These are phyloP conservation scores for Suhomyces prunicola DNA, from an alignment of 805 yeast species.

Conservation along the genomic window DNA sequence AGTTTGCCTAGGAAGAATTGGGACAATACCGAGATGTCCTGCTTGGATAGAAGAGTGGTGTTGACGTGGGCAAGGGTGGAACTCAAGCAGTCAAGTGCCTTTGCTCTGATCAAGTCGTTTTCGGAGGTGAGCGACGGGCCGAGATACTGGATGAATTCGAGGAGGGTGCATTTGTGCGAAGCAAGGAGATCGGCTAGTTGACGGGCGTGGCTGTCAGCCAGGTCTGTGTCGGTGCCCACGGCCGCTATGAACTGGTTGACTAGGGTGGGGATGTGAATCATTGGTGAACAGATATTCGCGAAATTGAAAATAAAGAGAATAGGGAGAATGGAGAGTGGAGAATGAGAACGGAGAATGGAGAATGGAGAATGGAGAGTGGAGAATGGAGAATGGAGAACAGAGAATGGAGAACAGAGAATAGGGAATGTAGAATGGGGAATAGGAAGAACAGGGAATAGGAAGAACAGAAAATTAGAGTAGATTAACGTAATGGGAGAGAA, in stretches of 20 bases:
- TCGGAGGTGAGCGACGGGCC: slow-evolving; percentile 66
- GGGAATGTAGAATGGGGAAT: too few relatives aligned
- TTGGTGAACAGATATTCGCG: background rate
- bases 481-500: too few relatives aligned
- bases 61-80: slow-evolving; percentile 28
- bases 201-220: slow-evolving; percentile 13
- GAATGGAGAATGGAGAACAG: too few relatives aligned
- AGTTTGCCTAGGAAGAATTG: slow-evolving; percentile 65
- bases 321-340: too few relatives aligned
- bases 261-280: slow-evolving; percentile 20
- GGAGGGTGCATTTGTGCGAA: slow-evolving; percentile 29
- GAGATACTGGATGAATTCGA: slow-evolving; percentile 54
- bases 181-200: slow-evolving; percentile 24
- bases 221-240: slow-evolving; percentile 23
- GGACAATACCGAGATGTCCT: slow-evolving; percentile 48
- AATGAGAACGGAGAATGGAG: too few relatives aligned
- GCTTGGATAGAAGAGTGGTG: slow-evolving; percentile 25
- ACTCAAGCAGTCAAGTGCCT: slow-evolving; percentile 42
- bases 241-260: slow-evolving; percentile 38
- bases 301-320: too few relatives aligned
- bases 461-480: too few relatives aligned
- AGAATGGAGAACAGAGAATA: too few relatives aligned
- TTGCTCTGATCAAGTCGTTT: slow-evolving; percentile 49
- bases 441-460: too few relatives aligned
- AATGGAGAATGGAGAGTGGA: too few relatives aligned